Percentiles rank a stretch among this genome's conserved stretches.
phyloP scores from a whole-genome alignment of 768 basidiomycete genomes.

The Rhizopogon rudus region DNA sequence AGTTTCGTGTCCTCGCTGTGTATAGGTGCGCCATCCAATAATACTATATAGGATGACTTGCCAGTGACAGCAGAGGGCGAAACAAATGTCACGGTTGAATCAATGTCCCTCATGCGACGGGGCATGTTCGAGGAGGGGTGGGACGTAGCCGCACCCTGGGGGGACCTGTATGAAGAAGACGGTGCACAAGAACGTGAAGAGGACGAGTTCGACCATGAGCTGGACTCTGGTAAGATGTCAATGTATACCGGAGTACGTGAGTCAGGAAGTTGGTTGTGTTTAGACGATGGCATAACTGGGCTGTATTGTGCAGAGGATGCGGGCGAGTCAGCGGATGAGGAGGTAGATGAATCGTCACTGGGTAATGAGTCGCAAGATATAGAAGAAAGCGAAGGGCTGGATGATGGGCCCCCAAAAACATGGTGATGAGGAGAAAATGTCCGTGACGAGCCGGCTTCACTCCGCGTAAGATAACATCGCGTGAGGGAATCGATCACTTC shows the following conservation, averaged over 20 bases:
- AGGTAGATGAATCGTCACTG: conserved; percentile 14
- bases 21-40: conserved; percentile 41
- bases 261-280: conserved; percentile 16
- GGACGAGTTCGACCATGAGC: background rate
- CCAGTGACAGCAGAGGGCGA: conserved; percentile 45
- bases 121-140: conserved; percentile 25
- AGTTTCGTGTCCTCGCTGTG: conserved; percentile 45
- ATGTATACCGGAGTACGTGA: conserved; percentile 28
- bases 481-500: conserved; percentile 30
- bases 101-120: conserved; percentile 53
- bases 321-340: conserved; percentile 16
- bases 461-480: conserved; percentile 27
- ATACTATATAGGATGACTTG: conserved; percentile 52
- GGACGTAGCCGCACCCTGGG: background rate
- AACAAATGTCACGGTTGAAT: conserved; percentile 63
- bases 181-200: background rate
- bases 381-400: conserved; percentile 14
- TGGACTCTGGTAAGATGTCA: conserved; percentile 25
- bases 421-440: conserved; percentile 11
- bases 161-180: background rate
- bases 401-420: conserved; percentile 8
- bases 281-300: conserved; percentile 18
- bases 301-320: conserved; percentile 6
- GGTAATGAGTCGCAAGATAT: conserved; percentile 17
- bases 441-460: conserved; percentile 17